Conservation (phyloP, 805 yeast species). For the Teunomyces atbi region DNA sequence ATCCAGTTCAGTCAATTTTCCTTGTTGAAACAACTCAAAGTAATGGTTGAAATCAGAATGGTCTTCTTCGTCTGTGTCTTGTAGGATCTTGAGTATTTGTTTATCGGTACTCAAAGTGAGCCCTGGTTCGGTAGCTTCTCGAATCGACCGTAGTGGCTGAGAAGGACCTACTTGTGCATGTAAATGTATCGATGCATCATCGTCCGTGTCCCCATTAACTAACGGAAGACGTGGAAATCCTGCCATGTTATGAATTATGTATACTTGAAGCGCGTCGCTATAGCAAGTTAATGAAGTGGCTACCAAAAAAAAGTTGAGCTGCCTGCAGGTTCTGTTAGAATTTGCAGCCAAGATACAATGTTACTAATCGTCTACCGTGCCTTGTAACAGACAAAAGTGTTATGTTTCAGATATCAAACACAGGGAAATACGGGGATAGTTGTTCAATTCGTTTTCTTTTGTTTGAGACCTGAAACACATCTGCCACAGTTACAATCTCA, state of each 20-base stretch:
- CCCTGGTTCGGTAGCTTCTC: background rate
- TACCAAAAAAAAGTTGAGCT: too few species aligned
- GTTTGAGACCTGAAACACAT: background rate
- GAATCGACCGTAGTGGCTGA: constrained; percentile 23
- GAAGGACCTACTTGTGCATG: constrained; percentile 38
- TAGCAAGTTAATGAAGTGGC: too few species aligned
- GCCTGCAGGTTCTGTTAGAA: too few species aligned
- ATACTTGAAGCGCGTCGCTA: background rate
- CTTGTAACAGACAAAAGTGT: background rate
- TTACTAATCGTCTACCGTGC: background rate
- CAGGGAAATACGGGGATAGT: too few species aligned
- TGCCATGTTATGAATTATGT: constrained; percentile 7
- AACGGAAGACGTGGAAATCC: constrained; percentile 37
- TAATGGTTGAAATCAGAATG: constrained; percentile 8
- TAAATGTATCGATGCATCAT: constrained; percentile 42
- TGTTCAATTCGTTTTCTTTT: background rate
- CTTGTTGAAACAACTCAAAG: constrained; percentile 10
- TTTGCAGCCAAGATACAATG: background rate
- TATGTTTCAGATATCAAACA: background rate
- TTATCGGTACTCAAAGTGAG: background rate
- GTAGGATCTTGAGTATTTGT: constrained; percentile 11
- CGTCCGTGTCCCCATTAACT: constrained; percentile 40
- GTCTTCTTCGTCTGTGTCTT: constrained; percentile 14
- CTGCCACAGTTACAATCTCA: background rate
- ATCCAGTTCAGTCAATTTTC: constrained; percentile 6